A percentile compares a stretch with the other conserved stretches of the same genome.
These are phyloP conservation scores for Nakazawaea siamensis DNA, from an alignment of 805 yeast genomes.

Conservation along the genomic window DNA sequence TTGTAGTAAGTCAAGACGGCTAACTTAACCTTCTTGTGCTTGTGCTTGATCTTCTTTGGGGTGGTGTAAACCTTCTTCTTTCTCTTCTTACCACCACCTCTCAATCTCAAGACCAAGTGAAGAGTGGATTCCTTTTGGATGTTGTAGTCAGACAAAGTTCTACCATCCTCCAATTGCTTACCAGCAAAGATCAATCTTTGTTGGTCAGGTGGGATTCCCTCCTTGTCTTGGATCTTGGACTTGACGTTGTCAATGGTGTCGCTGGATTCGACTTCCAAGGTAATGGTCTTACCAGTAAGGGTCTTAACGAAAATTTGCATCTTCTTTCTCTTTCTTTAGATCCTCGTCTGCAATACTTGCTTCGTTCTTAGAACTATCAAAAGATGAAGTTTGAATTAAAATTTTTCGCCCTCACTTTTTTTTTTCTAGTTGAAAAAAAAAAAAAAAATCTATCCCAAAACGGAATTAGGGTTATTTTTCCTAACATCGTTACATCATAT, in stretches of 20 bases:
- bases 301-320: slow-evolving; percentile 77
- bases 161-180: slow-evolving; percentile 98
- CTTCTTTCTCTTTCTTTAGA: slow-evolving; percentile 13
- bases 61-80: slow-evolving; percentile 99
- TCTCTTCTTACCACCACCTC: slow-evolving; percentile 99
- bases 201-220: slow-evolving; percentile 99
- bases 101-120: slow-evolving; percentile 92
- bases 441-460: neutral
- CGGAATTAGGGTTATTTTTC: no score
- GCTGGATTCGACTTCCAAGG: slow-evolving; percentile 97
- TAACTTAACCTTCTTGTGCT: slow-evolving; percentile 98
- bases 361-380: slow-evolving; percentile 22
- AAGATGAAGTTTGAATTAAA: neutral
- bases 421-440: neutral
- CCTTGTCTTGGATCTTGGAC: slow-evolving; percentile 98
- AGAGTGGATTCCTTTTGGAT: slow-evolving; percentile 99
- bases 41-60: slow-evolving; percentile 99
- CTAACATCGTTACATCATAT: neutral
- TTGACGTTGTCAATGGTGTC: slow-evolving; percentile 98
- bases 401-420: no score
- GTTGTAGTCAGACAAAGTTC: slow-evolving; percentile 99
- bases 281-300: slow-evolving; percentile 88
- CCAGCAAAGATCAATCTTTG: slow-evolving; percentile 99
- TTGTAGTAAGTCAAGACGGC: slow-evolving; percentile 99
- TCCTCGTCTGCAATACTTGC: slow-evolving; percentile 28